Base-by-base conservation (phyloP, 1,284 basidiomycete species). In the Paramarasmius palmivorus region DNA sequence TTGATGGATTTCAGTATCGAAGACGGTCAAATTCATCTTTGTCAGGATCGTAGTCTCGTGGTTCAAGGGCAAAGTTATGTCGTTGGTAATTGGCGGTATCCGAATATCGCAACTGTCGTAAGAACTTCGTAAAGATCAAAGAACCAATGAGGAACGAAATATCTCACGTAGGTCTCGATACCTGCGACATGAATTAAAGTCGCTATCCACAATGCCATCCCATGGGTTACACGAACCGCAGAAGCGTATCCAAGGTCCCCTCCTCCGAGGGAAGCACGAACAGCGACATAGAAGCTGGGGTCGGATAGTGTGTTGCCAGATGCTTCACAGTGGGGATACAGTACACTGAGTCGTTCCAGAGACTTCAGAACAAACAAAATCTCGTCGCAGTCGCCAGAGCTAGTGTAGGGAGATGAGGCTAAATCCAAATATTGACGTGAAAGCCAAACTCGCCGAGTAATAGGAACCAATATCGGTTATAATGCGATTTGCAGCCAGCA, bases 361-460 rank as follows among this genome's bases (percentile, higher is more conserved):
- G 61, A 50, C 14, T 29, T 49, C 17, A 65, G 29, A 3, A 65
- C 51, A 39, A 55, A 59, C 20, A 63, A 36, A 8, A 65, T 49
- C 46, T 67, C 64, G 39, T 65, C 64, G 47, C 65, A 67, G 52
- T n/a, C 65, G 54, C 63, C 63, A 67, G 14, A 65, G 52, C 64
- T n/a, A n/a, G n/a, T 65, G 25, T 19, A 20, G 29, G 41, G 22
- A 26, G 35, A 23, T 17, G 25, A 20, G 7, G 7, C 8, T 40
- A 17, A 17, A 9, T 40, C 39, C n/a, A n/a, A n/a, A n/a, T n/a
- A 22, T 22, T 17, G 10, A 22, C n/a, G 0, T 17, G n/a, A 4
- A 14, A 15, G 12, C 3, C 19, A 37, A n/a, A 56, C 52, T 6
- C 41, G 65, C 63, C 40, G 65, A 61, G 50, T 59, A 61, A 41